Conservation (phyloP, 805 yeast species). For the Diddensiella santjacobensis region DNA sequence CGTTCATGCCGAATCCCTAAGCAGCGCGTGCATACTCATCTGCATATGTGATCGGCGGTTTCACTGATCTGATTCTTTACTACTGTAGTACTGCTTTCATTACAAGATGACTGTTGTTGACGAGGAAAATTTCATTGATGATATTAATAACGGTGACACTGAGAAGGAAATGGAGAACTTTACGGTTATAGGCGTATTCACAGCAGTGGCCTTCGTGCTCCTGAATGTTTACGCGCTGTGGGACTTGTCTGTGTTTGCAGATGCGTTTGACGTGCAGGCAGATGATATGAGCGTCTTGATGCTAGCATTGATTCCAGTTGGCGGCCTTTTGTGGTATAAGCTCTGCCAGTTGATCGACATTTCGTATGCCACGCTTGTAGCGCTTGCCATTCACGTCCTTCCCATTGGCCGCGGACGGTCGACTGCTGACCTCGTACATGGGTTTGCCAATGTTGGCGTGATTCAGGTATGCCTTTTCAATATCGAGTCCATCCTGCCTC, state of each 20-base stretch:
- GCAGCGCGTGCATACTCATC: too few relatives aligned
- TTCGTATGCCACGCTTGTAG: not conserved
- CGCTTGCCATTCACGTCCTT: not conserved
- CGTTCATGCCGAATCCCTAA: too few relatives aligned
- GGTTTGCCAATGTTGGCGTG: not conserved
- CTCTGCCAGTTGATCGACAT: not conserved
- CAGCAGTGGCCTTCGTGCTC: not conserved
- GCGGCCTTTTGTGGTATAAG: not conserved
- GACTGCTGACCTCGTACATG: not conserved
- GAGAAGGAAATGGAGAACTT: too few relatives aligned
- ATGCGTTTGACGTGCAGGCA: not conserved
- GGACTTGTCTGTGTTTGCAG: not conserved
- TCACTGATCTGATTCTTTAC: too few relatives aligned
- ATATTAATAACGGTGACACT: too few relatives aligned
- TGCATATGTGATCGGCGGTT: too few relatives aligned
- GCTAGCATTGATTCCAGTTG: not conserved
- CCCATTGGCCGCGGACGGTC: not conserved
- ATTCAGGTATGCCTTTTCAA: not conserved
- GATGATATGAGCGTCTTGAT: not conserved
- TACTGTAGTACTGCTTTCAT: too few relatives aligned
- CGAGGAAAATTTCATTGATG: too few relatives aligned
- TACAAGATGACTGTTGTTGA: too few relatives aligned
- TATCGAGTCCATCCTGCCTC: too few relatives aligned
- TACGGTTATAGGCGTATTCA: too few relatives aligned
- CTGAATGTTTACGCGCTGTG: not conserved